phyloP scores from a whole-genome alignment of 2,329 filamentous ascomycete genomes.

The Aspergillus tamarii region DNA sequence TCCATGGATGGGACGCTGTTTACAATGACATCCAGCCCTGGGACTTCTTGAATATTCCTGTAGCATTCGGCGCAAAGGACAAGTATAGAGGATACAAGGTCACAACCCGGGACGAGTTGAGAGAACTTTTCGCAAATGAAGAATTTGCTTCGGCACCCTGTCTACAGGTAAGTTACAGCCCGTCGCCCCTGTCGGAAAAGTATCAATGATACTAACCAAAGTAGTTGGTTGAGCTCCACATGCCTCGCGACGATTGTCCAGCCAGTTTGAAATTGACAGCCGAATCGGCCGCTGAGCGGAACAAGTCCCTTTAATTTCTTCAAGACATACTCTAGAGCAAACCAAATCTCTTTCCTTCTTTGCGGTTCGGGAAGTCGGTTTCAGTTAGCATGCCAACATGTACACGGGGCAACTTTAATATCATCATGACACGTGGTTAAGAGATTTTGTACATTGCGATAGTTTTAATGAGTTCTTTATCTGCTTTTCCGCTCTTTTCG shows the following conservation, averaged over 20 bases:
- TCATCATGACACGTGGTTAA: neutral
- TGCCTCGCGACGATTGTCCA: slow-evolving; percentile 79
- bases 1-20: slow-evolving; percentile 76
- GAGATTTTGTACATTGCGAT: neutral
- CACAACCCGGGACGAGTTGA: slow-evolving; percentile 70
- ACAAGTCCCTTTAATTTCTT: slow-evolving; percentile 42
- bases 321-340: neutral
- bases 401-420: neutral
- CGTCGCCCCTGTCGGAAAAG: neutral
- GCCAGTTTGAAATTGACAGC: slow-evolving; percentile 70
- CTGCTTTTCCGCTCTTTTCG: neutral
- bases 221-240: slow-evolving; percentile 80
- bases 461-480: neutral
- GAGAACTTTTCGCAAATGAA: slow-evolving; percentile 65
- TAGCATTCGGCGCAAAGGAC: slow-evolving; percentile 67
- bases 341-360: neutral
- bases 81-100: slow-evolving; percentile 66
- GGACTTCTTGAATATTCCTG: slow-evolving; percentile 71
- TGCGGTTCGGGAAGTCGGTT: neutral
- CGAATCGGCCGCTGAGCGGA: slow-evolving; percentile 69
- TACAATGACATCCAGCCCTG: slow-evolving; percentile 84
- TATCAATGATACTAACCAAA: slow-evolving; percentile 27
- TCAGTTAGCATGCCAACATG: neutral
- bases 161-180: slow-evolving; percentile 43
- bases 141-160: slow-evolving; percentile 61